These are phyloP conservation scores for Ophiostoma tasmaniense DNA, from an alignment of 2,329 filamentous ascomycete species.

Conservation along the genomic window DNA sequence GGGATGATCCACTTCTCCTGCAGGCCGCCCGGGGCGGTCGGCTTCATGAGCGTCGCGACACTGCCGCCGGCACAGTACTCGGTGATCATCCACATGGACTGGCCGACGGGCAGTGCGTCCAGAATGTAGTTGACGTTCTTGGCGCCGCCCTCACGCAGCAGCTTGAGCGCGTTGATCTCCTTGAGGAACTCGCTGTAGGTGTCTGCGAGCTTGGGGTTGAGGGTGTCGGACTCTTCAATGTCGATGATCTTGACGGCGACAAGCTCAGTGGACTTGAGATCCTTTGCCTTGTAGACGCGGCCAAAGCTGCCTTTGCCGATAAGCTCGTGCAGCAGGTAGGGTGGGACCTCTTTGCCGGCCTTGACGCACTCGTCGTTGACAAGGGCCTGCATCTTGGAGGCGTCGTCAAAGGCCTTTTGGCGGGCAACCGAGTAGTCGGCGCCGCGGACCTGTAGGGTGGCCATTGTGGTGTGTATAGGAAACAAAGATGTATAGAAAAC, in stretches of 20 bases:
- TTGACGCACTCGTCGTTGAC: constrained; percentile 51
- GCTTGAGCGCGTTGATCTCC: constrained; percentile 60
- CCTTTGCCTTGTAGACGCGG: constrained; percentile 55
- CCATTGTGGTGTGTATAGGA: constrained; percentile 21
- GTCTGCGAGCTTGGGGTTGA: constrained; percentile 56
- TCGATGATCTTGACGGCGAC: constrained; percentile 75
- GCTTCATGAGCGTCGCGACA: constrained; percentile 63
- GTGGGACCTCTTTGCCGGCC: constrained; percentile 47
- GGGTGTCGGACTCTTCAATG: constrained; percentile 66
- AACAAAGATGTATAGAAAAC: neutral
- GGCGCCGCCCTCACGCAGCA: constrained; percentile 64
- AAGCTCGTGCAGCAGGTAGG: constrained; percentile 54
- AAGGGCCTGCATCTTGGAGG: constrained; percentile 51
- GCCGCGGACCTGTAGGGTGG: constrained; percentile 27
- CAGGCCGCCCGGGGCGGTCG: constrained; percentile 56
- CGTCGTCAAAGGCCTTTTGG: constrained; percentile 52
- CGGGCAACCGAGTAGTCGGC: constrained; percentile 24
- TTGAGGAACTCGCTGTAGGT: constrained; percentile 63
- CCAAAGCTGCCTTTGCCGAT: constrained; percentile 63
- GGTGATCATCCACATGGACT: constrained; percentile 80
- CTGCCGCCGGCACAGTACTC: constrained; percentile 82
- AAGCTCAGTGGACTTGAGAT: constrained; percentile 33
- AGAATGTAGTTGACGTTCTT: constrained; percentile 75
- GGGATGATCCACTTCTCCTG: constrained; percentile 44
- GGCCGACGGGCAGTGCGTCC: constrained; percentile 67